Evolutionary conservation across 495 filamentous ascomycete genomes (phyloP).

Genomic region (Daldinia caldariorum): DNA sequence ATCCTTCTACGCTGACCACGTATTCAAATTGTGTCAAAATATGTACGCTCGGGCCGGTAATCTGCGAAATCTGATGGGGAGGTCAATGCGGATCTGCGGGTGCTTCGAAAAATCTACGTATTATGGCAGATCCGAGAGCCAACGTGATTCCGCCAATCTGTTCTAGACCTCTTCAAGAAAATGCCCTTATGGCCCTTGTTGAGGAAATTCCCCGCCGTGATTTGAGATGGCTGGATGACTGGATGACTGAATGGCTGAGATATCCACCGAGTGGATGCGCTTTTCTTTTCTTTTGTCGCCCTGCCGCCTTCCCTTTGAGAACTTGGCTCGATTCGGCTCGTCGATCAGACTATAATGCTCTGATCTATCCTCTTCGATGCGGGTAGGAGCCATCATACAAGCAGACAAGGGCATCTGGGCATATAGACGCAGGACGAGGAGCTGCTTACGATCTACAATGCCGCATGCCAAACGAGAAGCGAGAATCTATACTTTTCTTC

Average conservation of each 20-base stretch:
- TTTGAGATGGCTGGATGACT: not conserved
- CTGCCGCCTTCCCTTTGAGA: not conserved
- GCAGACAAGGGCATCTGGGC: constrained; percentile 3
- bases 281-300: not conserved
- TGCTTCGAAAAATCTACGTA: constrained; percentile 24
- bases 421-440: not conserved
- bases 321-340: constrained; percentile 32
- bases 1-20: not conserved
- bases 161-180: constrained; percentile 35
- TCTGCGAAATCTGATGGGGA: constrained; percentile 31
- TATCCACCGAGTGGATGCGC: constrained; percentile 13
- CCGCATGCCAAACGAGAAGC: constrained; percentile 9
- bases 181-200: not conserved
- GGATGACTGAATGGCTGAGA: not conserved
- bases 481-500: not conserved
- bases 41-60: constrained; percentile 36
- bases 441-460: constrained; percentile 18
- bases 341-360: constrained; percentile 38
- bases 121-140: constrained; percentile 39
- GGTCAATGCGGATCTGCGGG: constrained; percentile 41
- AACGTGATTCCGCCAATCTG: constrained; percentile 45
- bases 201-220: constrained; percentile 35
- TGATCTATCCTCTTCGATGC: constrained; percentile 22
- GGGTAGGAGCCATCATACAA: not conserved
- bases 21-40: not conserved